Evolutionary conservation across 768 basidiomycete species (phyloP).

Genomic region (Pisolithus orientalis): DNA sequence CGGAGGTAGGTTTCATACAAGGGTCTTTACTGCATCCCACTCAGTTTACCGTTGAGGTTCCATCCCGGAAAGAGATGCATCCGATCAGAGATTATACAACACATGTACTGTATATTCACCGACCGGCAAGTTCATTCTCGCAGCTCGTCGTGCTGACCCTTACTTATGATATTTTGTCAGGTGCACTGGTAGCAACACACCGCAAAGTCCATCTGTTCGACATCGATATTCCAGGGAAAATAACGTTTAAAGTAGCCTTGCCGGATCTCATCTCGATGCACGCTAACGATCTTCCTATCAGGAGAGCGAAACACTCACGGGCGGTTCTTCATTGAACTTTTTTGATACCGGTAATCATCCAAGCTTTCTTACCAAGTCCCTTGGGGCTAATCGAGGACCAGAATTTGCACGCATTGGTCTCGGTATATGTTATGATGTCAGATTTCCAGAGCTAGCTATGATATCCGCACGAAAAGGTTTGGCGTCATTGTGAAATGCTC

Average conservation of each 20-base stretch:
- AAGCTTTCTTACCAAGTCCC: not conserved
- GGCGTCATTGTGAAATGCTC: slow-evolving; percentile 5
- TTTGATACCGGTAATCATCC: slow-evolving; percentile 74
- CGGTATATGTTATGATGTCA: slow-evolving; percentile 94
- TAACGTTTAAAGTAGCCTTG: slow-evolving; percentile 71
- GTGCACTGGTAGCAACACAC: slow-evolving; percentile 80
- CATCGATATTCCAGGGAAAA: slow-evolving; percentile 92
- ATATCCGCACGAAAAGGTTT: slow-evolving; percentile 80
- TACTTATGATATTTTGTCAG: slow-evolving; percentile 31
- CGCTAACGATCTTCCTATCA: slow-evolving; percentile 24
- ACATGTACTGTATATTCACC: slow-evolving; percentile 90
- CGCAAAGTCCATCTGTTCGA: slow-evolving; percentile 97
- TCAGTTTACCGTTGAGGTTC: slow-evolving; percentile 52
- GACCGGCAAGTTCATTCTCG: slow-evolving; percentile 38
- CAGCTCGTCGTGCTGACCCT: not conserved
- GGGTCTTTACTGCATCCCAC: not conserved
- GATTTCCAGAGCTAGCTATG: slow-evolving; percentile 92
- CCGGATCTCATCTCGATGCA: not conserved
- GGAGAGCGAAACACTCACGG: slow-evolving; percentile 86
- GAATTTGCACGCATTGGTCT: slow-evolving; percentile 97
- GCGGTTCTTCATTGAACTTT: slow-evolving; percentile 64
- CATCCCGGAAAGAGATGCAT: slow-evolving; percentile 76
- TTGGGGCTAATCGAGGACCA: slow-evolving; percentile 20
- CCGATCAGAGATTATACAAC: slow-evolving; percentile 75
- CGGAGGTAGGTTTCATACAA: slow-evolving; percentile 56